A percentile compares a stretch with the other conserved stretches of the same genome.
phyloP scores from a whole-genome alignment of 176 grass and related monocot species.

The Lolium multiflorum region DNA sequence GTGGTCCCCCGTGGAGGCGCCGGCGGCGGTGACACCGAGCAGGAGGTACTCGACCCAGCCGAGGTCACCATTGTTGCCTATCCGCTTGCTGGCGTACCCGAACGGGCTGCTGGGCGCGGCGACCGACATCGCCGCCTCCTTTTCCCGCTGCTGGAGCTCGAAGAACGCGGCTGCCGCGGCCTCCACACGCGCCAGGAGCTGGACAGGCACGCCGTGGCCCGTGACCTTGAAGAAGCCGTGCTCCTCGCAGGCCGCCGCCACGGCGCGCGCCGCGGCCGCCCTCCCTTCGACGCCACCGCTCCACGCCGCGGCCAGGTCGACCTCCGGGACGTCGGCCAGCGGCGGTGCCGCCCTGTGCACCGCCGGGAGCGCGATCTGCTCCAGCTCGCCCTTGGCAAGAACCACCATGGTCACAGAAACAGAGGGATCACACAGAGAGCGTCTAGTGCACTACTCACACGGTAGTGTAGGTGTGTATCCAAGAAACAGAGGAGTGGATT shows the following conservation, averaged over 20 bases:
- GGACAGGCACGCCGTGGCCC: conserved; percentile 61
- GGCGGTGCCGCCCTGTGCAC: conserved; percentile 44
- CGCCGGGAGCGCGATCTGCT: conserved; percentile 69
- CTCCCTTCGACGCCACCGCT: background rate
- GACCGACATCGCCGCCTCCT: conserved; percentile 52
- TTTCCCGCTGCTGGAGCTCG: conserved; percentile 57
- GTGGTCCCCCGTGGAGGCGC: background rate
- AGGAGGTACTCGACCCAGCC: conserved; percentile 94
- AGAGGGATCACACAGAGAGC: background rate
- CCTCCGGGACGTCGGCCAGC: conserved; percentile 51
- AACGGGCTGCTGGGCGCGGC: conserved; percentile 43
- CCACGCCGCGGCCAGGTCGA: conserved; percentile 47
- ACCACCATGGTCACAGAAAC: conserved; percentile 59
- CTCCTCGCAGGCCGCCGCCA: conserved; percentile 71
- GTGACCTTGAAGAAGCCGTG: conserved; percentile 94
- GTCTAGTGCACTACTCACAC: background rate
- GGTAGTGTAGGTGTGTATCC: background rate
- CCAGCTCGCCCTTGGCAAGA: conserved; percentile 58
- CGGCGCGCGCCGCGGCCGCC: conserved; percentile 21
- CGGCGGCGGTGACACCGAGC: conserved; percentile 46
- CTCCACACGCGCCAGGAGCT: conserved; percentile 65
- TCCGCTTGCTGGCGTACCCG: conserved; percentile 75
- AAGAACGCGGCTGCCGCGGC: conserved; percentile 63
- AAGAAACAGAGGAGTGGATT: conserved; percentile 30
- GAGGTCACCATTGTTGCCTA: conserved; percentile 73